A percentile compares a stretch with the other conserved stretches of the same genome.
Conservation (phyloP, 2,329 filamentous ascomycete genomes). For the Acephala macrosclerotiorum region DNA sequence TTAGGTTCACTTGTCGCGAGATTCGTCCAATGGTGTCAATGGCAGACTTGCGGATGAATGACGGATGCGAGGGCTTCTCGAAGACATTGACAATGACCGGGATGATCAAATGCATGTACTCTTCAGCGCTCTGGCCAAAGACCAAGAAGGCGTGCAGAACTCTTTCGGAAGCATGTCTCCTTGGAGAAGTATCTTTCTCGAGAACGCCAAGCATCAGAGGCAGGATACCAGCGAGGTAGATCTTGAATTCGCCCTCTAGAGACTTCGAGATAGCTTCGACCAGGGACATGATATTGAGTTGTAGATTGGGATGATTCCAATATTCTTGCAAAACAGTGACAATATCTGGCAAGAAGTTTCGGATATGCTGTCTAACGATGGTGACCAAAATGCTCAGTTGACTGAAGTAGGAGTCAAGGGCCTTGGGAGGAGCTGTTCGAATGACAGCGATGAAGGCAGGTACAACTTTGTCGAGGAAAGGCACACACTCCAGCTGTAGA, state of each 20-base stretch:
- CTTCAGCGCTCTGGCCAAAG: slow-evolving; percentile 93
- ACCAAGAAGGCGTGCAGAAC: slow-evolving; percentile 95
- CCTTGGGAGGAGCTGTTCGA: slow-evolving; percentile 75
- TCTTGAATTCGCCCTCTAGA: slow-evolving; percentile 96
- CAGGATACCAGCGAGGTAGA: slow-evolving; percentile 87
- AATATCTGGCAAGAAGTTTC: slow-evolving; percentile 87
- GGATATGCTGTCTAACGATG: slow-evolving; percentile 95
- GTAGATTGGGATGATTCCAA: slow-evolving; percentile 83
- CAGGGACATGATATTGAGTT: slow-evolving; percentile 89
- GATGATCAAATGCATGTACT: slow-evolving; percentile 99
- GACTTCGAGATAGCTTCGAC: slow-evolving; percentile 95
- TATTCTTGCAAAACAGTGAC: slow-evolving; percentile 87
- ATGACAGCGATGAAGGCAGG: slow-evolving; percentile 94
- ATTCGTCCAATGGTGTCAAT: slow-evolving; percentile 96
- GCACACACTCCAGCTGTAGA: slow-evolving; percentile 92
- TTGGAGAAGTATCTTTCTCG: slow-evolving; percentile 80
- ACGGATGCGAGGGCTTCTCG: slow-evolving; percentile 84
- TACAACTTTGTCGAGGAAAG: slow-evolving; percentile 92
- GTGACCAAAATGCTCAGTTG: slow-evolving; percentile 92
- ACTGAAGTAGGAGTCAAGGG: slow-evolving; percentile 96
- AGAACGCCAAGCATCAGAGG: slow-evolving; percentile 94
- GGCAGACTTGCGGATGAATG: slow-evolving; percentile 81
- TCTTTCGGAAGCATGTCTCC: slow-evolving; percentile 83
- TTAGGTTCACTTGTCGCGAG: slow-evolving; percentile 95
- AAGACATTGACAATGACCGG: slow-evolving; percentile 95